phyloP scores from a whole-genome alignment of 371 early-diverging fungal species.

The Paraphysoderma sedebokerense region DNA sequence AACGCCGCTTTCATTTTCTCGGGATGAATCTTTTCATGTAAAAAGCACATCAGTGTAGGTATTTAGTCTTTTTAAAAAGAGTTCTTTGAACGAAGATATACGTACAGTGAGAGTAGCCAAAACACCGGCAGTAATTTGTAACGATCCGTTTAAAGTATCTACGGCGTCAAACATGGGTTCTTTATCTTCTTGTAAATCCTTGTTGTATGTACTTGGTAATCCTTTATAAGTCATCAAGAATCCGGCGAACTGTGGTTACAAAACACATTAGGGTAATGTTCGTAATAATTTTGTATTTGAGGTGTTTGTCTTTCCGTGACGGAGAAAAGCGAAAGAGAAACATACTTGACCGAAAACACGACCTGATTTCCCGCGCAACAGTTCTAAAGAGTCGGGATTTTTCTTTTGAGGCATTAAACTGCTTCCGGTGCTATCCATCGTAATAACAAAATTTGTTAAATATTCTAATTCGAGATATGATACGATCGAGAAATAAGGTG shows the following conservation, averaged over 20 bases:
- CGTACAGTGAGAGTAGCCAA: constrained; percentile 63
- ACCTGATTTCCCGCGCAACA: constrained; percentile 89
- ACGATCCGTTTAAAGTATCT: constrained; percentile 67
- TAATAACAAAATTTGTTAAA: background rate
- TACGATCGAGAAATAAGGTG: background rate
- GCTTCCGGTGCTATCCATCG: constrained; percentile 61
- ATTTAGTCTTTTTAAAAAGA: background rate
- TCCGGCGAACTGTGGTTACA: constrained; percentile 79
- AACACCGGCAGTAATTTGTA: constrained; percentile 81
- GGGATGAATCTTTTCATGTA: constrained; percentile 33
- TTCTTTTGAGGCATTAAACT: constrained; percentile 98
- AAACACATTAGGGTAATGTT: no score
- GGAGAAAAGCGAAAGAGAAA: no score
- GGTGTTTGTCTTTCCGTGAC: no score
- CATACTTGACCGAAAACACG: constrained; percentile 90
- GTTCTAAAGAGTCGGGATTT: constrained; percentile 91
- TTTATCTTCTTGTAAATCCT: constrained; percentile 97
- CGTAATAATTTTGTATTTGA: no score
- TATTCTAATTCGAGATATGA: background rate
- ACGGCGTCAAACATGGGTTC: constrained; percentile 91
- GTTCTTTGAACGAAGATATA: no score
- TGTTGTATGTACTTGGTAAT: constrained; percentile 92
- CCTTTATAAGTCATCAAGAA: constrained; percentile 96
- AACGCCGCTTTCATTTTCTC: constrained; percentile 55
- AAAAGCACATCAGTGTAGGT: background rate